A percentile compares a stretch with the other conserved stretches of the same genome.
Conservation (phyloP, 2,329 filamentous ascomycete species). For the Apiospora phragmitis region DNA sequence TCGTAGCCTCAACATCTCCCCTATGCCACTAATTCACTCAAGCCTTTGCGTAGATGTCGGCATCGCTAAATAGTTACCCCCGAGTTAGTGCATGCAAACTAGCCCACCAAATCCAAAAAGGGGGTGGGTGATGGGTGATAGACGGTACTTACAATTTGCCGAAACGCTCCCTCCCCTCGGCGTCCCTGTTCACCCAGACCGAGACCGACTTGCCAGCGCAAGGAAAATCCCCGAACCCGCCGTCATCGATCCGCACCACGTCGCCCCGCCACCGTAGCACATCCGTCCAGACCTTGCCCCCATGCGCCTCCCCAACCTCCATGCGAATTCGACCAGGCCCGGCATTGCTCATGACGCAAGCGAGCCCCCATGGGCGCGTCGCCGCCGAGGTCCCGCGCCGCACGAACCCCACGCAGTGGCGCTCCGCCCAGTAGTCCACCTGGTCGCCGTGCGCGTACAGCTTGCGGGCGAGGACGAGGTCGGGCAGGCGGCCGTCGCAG, state of each 20-base stretch:
- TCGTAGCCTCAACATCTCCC: too few species aligned
- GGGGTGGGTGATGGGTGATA: too few species aligned
- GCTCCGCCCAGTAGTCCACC: constrained; percentile 53
- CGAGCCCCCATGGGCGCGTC: background rate
- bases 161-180: background rate
- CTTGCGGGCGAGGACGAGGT: constrained; percentile 57
- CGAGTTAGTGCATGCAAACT: too few species aligned
- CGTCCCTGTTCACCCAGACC: background rate
- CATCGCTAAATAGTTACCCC: too few species aligned
- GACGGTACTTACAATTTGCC: background rate
- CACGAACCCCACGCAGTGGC: background rate
- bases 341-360: background rate
- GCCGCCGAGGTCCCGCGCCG: background rate
- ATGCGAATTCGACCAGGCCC: too few species aligned
- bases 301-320: too few species aligned
- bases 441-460: constrained; percentile 67
- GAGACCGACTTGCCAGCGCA: background rate
- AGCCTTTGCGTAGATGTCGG: too few species aligned
- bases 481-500: too few species aligned
- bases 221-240: background rate
- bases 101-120: too few species aligned
- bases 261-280: background rate
- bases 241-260: background rate
- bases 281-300: background rate
- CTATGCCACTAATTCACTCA: too few species aligned